Percentiles rank a stretch among this genome's conserved stretches.
Evolutionary conservation across 2,329 filamentous ascomycete genomes (phyloP).

Genomic region (Sarocladium oryzae): DNA sequence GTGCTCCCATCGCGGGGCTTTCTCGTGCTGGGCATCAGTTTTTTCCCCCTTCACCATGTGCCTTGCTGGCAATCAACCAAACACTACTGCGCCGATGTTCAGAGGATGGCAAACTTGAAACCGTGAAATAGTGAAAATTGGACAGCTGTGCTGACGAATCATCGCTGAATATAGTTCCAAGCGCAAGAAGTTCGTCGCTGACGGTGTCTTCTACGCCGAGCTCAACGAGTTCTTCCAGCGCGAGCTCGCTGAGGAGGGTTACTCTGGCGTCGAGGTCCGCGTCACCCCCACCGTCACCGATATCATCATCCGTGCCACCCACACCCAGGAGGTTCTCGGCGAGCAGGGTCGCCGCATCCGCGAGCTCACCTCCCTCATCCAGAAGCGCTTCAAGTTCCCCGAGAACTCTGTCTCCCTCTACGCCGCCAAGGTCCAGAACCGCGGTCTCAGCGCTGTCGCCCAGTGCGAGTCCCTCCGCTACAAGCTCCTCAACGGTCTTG

Average conservation of each 20-base stretch:
- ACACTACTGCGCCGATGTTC: background rate
- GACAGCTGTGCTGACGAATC: slow-evolving; percentile 5
- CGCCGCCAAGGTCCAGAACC: slow-evolving; percentile 99
- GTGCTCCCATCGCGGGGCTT: slow-evolving; percentile 1
- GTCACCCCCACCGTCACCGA: slow-evolving; percentile 99
- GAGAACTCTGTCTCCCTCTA: slow-evolving; percentile 99
- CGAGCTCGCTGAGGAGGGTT: slow-evolving; percentile 99
- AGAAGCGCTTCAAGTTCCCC: slow-evolving; percentile 99
- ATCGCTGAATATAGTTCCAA: slow-evolving; percentile 59
- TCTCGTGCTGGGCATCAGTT: background rate
- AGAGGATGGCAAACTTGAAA: too few species aligned
- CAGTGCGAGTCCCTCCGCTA: slow-evolving; percentile 99
- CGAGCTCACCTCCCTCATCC: slow-evolving; percentile 99
- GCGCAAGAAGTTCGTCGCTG: slow-evolving; percentile 90
- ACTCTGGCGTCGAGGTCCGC: slow-evolving; percentile 99
- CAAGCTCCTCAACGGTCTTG: slow-evolving; percentile 99
- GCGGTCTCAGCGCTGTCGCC: slow-evolving; percentile 97
- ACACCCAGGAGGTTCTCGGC: slow-evolving; percentile 99
- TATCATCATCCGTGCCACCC: slow-evolving; percentile 99
- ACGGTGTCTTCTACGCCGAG: slow-evolving; percentile 99
- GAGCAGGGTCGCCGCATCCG: slow-evolving; percentile 99
- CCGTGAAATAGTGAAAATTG: background rate
- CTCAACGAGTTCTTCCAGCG: slow-evolving; percentile 99
- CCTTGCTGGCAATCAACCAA: background rate
- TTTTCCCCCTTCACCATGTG: background rate